Conservation (phyloP, 768 basidiomycete genomes). For the Serendipita sp. region DNA sequence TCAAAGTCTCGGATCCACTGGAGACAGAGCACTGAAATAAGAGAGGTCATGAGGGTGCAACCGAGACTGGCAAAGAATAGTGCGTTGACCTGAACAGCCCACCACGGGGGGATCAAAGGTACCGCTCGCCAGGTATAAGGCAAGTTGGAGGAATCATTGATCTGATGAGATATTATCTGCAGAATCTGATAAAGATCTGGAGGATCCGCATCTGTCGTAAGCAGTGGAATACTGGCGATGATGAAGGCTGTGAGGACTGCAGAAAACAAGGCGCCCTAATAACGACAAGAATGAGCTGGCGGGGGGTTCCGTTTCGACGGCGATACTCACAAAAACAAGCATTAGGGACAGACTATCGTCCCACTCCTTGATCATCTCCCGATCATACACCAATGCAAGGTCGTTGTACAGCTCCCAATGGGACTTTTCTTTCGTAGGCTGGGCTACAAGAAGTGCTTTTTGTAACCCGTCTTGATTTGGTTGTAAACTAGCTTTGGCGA, state of each 20-base stretch:
- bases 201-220: not conserved
- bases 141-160: not conserved
- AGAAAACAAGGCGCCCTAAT: not conserved
- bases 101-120: not conserved
- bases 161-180: not conserved
- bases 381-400: not conserved
- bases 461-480: constrained; percentile 7
- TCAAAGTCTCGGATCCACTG: not conserved
- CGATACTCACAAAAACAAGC: not conserved
- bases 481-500: not conserved
- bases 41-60: not conserved
- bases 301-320: too few relatives aligned
- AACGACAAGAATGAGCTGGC: too few relatives aligned
- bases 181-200: not conserved
- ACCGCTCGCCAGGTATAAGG: not conserved
- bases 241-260: constrained; percentile 1
- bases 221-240: not conserved
- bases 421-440: not conserved
- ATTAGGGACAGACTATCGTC: not conserved
- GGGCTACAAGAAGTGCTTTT: too few relatives aligned
- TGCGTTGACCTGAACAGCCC: not conserved
- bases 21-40: not conserved
- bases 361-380: not conserved
- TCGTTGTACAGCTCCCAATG: not conserved
- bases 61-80: not conserved